phyloP scores from a whole-genome alignment of 345 rosid genomes.

The Sapria himalayana region DNA sequence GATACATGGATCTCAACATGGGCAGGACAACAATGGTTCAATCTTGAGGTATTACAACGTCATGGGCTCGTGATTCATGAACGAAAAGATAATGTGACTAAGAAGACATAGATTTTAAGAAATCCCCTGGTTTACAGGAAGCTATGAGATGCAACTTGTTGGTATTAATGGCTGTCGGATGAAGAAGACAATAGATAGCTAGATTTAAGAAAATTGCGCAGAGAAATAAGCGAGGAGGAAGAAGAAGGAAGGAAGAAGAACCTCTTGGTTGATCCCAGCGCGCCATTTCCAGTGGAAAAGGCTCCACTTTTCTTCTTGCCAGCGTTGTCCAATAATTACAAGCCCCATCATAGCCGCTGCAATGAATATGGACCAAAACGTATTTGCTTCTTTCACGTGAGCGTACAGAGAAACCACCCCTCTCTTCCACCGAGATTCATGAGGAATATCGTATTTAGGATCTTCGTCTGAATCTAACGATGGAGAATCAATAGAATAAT shows the following conservation, averaged over 20 bases:
- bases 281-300: conserved; percentile 74
- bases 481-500: conserved; percentile 18
- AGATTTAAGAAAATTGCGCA: conserved; percentile 3
- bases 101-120: too few species aligned
- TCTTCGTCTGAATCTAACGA: conserved; percentile 20
- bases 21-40: too few species aligned
- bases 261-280: conserved; percentile 45
- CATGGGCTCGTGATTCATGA: too few species aligned
- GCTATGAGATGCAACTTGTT: too few species aligned
- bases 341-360: conserved; percentile 91
- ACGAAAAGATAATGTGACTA: too few species aligned
- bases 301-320: conserved; percentile 94
- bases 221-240: neutral
- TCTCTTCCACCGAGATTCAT: conserved; percentile 94
- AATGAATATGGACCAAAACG: conserved; percentile 78
- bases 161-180: too few species aligned
- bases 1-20: too few species aligned
- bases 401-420: conserved; percentile 49
- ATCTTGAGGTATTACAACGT: too few species aligned
- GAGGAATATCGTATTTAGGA: conserved; percentile 29
- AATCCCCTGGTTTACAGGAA: too few species aligned
- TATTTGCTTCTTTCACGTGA: conserved; percentile 66
- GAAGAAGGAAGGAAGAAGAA: conserved; percentile 3
- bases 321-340: conserved; percentile 83
- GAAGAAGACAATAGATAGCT: too few species aligned